phyloP scores from a whole-genome alignment of 805 yeast species.

The Pichia phayaonensis region DNA sequence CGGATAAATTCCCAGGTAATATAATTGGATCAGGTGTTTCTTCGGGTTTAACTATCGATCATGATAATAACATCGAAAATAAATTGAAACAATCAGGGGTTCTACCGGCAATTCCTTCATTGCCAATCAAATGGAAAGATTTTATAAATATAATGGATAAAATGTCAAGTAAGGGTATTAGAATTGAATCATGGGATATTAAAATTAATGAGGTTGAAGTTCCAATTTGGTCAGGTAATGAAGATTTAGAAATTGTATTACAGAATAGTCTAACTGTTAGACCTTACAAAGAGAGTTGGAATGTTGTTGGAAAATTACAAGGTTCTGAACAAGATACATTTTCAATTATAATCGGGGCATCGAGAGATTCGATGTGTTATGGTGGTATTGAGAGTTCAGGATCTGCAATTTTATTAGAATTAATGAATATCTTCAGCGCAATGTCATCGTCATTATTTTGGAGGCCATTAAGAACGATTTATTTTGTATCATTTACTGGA shows the following conservation, averaged over 20 bases:
- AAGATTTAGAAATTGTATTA: constrained; percentile 19
- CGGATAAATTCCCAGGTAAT: constrained; percentile 67
- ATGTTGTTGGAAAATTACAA: constrained; percentile 65
- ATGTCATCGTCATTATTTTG: constrained; percentile 61
- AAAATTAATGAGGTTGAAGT: constrained; percentile 17
- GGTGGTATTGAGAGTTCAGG: constrained; percentile 80
- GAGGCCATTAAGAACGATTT: constrained; percentile 77
- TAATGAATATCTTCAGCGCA: constrained; percentile 59
- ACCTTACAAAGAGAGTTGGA: constrained; percentile 63
- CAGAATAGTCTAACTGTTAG: constrained; percentile 36
- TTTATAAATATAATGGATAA: constrained; percentile 38
- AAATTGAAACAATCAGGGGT: constrained; percentile 39
- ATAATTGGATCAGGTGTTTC: constrained; percentile 75
- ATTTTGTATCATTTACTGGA: constrained; percentile 81
- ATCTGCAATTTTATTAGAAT: constrained; percentile 61
- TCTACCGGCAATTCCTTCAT: constrained; percentile 65
- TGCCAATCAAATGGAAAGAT: constrained; percentile 73
- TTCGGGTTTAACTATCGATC: constrained; percentile 22
- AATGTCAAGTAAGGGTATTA: constrained; percentile 33
- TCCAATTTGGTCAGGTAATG: constrained; percentile 40
- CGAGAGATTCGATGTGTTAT: constrained; percentile 58
- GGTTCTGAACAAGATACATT: constrained; percentile 76
- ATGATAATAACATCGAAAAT: constrained; percentile 32
- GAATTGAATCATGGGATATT: constrained; percentile 30
- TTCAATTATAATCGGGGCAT: constrained; percentile 74